A percentile compares a stretch with the other conserved stretches of the same genome.
Conservation (phyloP, 495 filamentous ascomycete species). For the Parmelia sp. region DNA sequence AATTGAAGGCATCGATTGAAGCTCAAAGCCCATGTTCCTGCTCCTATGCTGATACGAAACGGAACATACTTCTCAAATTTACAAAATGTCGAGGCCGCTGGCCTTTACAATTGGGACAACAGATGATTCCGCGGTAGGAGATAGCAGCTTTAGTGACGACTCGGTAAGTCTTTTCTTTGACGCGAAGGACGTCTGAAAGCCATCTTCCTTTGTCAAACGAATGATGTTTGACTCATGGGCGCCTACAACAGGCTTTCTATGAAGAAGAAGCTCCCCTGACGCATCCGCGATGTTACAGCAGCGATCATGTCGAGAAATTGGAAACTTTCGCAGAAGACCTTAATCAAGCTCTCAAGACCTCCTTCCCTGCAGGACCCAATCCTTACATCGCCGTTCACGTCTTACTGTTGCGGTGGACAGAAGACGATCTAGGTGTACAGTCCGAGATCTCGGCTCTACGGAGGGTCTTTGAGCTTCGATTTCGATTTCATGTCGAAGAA, state of each 20-base stretch:
- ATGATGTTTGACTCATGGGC: neutral
- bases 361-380: neutral
- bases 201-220: neutral
- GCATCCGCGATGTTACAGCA: neutral
- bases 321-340: constrained; percentile 14
- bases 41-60: too few species aligned
- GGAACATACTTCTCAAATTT: too few species aligned
- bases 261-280: neutral
- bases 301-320: constrained; percentile 9
- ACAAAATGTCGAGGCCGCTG: too few species aligned
- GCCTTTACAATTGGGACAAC: too few species aligned
- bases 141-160: neutral
- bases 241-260: neutral
- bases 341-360: constrained; percentile 2
- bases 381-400: constrained; percentile 18
- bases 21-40: too few species aligned
- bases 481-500: constrained; percentile 12
- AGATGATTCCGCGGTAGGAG: neutral
- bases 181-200: neutral
- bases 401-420: constrained; percentile 15
- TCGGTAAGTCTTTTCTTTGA: neutral
- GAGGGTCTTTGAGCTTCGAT: constrained; percentile 9
- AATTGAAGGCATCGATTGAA: too few species aligned
- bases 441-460: constrained; percentile 10
- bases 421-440: constrained; percentile 18